These are phyloP conservation scores for Phytophthora podocarpi DNA, from an alignment of 352 stramenopile genomes.

Conservation along the genomic window DNA sequence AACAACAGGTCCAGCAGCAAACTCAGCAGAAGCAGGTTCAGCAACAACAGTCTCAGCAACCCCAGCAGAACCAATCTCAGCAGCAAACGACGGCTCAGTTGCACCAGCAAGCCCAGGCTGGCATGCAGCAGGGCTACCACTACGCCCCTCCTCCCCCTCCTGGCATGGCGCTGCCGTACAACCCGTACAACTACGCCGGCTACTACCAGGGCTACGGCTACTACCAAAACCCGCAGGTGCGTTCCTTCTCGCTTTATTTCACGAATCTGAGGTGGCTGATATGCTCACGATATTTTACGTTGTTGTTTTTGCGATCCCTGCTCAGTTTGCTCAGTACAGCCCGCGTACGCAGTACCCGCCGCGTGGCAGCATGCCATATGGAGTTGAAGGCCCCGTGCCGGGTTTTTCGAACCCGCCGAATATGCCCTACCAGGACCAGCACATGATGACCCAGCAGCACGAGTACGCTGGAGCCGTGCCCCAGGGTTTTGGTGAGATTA, in stretches of 20 bases:
- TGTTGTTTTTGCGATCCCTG: constrained; percentile 14
- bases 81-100: constrained; percentile 63
- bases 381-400: constrained; percentile 77
- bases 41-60: constrained; percentile 41
- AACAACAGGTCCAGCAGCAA: constrained; percentile 41
- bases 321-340: constrained; percentile 86
- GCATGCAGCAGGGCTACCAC: constrained; percentile 80
- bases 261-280: not conserved
- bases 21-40: constrained; percentile 55
- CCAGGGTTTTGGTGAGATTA: constrained; percentile 87
- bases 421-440: constrained; percentile 87
- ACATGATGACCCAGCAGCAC: constrained; percentile 79
- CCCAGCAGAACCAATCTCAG: constrained; percentile 38
- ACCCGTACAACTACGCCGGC: constrained; percentile 87
- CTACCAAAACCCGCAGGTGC: constrained; percentile 87
- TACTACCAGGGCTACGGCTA: constrained; percentile 90
- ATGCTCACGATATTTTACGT: constrained; percentile 3
- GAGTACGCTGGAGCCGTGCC: constrained; percentile 77
- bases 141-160: constrained; percentile 84
- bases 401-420: constrained; percentile 81
- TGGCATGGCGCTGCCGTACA: constrained; percentile 88
- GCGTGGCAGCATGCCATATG: constrained; percentile 84
- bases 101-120: constrained; percentile 57
- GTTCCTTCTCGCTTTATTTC: not conserved
- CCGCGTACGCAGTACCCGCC: constrained; percentile 85